Base-by-base conservation (phyloP, 2,329 filamentous ascomycete species). In the Diaporthe nobilis region DNA sequence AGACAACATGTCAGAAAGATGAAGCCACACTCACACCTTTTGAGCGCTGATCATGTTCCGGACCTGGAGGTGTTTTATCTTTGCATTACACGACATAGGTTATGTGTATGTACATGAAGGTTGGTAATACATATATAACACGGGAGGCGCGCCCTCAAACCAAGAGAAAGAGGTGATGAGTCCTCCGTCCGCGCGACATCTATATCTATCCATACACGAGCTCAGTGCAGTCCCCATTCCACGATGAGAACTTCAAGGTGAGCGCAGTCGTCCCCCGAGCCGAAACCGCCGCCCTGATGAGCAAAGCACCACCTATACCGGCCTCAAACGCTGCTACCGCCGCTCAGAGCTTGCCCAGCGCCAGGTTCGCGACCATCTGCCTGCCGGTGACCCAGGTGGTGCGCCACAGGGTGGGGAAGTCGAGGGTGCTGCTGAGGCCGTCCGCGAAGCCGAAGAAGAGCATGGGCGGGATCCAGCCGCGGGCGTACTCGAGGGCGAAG, bases 401-500 rank as follows among this genome's bases (percentile, higher is more conserved):
- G 80, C 90, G 90, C 93, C 94, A 97, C 81, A 98, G 84, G 2
- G 95, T 98, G n/a, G 90, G 91, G 82, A 97, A 90, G 84, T 98
- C 95, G 79, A 98, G 87, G 6, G 95, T 98, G 85, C 93, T 95
- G 73, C 89, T 91, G 76, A 98, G 88, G 63, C 91, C 92, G 85
- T 98, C 95, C 78, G 95, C 94, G 83, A 93, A 96, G 76, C 95
- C 95, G 84, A 98, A 98, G 84, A 94, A 94, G 71, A 98, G 87
- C 95, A 98, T 98, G 75, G 94, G 94, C 63, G 95, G 95, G 84
- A 98, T 97, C 94, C 95, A 98, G 78, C 95, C 95, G 79, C 93
- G 89, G 63, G 94, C 94, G 84, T 96, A 94, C 88, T 96, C 94
- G 80, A 97, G 89, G 72, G 94, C 94, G 85, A 95, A 96, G 87